phyloP scores from a whole-genome alignment of 2,329 filamentous ascomycete genomes.

The Myriosclerotinia duriaeana region DNA sequence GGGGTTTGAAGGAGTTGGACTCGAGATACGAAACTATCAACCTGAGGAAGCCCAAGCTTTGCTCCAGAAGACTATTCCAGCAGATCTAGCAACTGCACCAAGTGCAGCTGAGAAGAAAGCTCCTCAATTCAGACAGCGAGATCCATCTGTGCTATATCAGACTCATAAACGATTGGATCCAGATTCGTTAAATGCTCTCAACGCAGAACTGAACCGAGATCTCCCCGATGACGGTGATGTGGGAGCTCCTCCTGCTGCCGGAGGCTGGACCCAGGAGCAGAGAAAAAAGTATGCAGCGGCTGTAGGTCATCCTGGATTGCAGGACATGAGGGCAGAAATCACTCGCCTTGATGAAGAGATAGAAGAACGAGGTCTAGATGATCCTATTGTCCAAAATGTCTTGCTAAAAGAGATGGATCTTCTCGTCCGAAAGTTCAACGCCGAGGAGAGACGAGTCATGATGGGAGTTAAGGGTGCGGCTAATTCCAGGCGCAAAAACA shows the following conservation, averaged over 20 bases:
- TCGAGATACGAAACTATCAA: constrained; percentile 18
- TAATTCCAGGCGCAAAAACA: background rate
- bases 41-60: background rate
- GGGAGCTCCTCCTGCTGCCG: background rate
- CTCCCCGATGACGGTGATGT: constrained; percentile 9
- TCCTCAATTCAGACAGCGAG: constrained; percentile 12
- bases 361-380: background rate
- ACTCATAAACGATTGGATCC: background rate
- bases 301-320: constrained; percentile 6
- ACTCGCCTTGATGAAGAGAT: background rate
- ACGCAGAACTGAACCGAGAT: constrained; percentile 8
- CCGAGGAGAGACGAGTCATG: constrained; percentile 1
- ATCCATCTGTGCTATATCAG: constrained; percentile 19
- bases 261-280: background rate
- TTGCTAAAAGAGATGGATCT: background rate
- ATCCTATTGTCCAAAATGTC: background rate
- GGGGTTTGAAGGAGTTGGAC: constrained; percentile 14
- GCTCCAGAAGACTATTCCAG: constrained; percentile 1
- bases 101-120: background rate
- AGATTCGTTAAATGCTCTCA: background rate
- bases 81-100: background rate
- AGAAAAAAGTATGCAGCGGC: background rate
- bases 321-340: background rate
- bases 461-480: background rate
- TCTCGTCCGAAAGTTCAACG: background rate